Evolutionary conservation across 495 filamentous ascomycete species (phyloP).

Genomic region (Podospora pseudoanserina): DNA sequence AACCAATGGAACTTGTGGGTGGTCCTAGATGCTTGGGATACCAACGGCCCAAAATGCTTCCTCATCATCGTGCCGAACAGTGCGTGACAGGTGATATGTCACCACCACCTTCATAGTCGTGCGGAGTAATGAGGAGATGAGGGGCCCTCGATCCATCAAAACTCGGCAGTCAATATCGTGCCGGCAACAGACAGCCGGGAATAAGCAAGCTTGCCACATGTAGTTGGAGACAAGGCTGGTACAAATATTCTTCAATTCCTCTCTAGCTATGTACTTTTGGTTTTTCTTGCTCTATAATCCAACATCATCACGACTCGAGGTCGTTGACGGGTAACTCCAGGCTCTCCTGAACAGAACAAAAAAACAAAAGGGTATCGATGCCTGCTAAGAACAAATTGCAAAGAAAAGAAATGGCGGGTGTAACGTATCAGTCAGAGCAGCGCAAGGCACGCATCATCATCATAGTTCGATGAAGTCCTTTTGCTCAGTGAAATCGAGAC

Average conservation of each 20-base stretch:
- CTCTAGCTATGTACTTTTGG: background rate
- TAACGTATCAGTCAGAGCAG: background rate
- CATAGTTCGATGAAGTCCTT: conserved; percentile 48
- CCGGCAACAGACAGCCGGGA: background rate
- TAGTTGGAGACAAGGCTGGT: background rate
- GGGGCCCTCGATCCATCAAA: background rate
- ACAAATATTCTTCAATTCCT: background rate
- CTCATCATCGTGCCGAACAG: background rate
- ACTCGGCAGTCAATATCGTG: background rate
- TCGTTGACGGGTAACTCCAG: background rate
- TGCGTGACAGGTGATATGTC: background rate
- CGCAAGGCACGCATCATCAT: conserved; percentile 26
- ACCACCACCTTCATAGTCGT: background rate
- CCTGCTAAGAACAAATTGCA: background rate
- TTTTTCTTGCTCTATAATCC: background rate
- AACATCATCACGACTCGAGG: background rate
- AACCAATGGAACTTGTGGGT: background rate
- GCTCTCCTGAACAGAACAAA: background rate
- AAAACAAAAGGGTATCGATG: conserved; percentile 1
- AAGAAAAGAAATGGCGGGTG: conserved; percentile 9
- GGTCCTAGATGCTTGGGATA: background rate
- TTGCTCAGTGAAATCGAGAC: conserved; percentile 41
- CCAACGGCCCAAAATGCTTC: background rate
- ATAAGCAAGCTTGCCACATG: background rate
- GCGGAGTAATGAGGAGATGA: background rate